Evolutionary conservation across 148 eudicot genomes (phyloP).

Genomic region (Spergularia marina): DNA sequence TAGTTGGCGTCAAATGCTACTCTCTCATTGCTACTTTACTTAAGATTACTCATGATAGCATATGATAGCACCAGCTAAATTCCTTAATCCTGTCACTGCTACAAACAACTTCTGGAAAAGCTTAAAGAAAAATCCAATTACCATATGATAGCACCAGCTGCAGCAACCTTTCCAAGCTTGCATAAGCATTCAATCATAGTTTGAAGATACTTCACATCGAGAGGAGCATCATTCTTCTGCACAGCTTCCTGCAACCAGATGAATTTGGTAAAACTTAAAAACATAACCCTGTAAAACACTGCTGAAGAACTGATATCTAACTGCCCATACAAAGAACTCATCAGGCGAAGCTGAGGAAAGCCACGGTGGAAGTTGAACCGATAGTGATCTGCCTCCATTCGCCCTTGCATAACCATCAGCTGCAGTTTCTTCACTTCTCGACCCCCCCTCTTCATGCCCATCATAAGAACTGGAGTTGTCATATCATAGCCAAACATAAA

Average conservation of each 20-base stretch:
- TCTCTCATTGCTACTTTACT: too few relatives aligned
- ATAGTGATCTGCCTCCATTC: slow-evolving; percentile 55
- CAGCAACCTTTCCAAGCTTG: slow-evolving; percentile 97
- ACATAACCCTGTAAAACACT: slow-evolving; percentile 11
- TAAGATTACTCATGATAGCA: too few relatives aligned
- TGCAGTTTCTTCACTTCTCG: slow-evolving; percentile 39
- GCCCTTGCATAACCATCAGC: slow-evolving; percentile 21
- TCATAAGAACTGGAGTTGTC: slow-evolving; percentile 58
- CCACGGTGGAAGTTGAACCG: slow-evolving; percentile 83
- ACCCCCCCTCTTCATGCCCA: slow-evolving; percentile 65
- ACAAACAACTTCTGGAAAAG: slow-evolving; percentile 3
- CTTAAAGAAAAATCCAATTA: slow-evolving; percentile 28
- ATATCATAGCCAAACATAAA: slow-evolving; percentile 14
- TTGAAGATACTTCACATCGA: slow-evolving; percentile 87
- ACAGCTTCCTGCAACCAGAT: slow-evolving; percentile 72
- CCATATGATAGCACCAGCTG: slow-evolving; percentile 98
- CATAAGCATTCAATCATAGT: slow-evolving; percentile 96
- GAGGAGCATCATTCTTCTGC: slow-evolving; percentile 81
- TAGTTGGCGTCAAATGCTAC: too few relatives aligned
- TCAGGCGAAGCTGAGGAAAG: slow-evolving; percentile 89
- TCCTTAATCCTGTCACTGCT: neutral
- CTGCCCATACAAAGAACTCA: slow-evolving; percentile 80
- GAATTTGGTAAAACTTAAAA: slow-evolving; percentile 25
- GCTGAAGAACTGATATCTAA: slow-evolving; percentile 22
- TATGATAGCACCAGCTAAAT: too few relatives aligned